Percentiles rank a stretch among this genome's conserved stretches.
These are phyloP conservation scores for Colletotrichum sp. DNA, from an alignment of 2,329 filamentous ascomycete genomes.

Conservation along the genomic window DNA sequence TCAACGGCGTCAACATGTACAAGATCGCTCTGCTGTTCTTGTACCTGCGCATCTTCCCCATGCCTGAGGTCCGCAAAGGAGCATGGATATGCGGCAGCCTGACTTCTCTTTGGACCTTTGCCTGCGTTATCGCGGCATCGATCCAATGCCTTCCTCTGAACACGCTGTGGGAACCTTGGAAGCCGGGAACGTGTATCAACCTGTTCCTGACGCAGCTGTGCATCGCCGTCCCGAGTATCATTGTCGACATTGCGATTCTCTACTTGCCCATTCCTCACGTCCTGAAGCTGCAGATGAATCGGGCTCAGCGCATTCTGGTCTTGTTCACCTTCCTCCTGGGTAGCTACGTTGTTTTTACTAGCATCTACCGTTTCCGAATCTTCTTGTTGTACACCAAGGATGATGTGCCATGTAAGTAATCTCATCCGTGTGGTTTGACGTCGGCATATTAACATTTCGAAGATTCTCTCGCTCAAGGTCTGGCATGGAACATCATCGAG, in stretches of 20 bases:
- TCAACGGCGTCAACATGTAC: conserved; percentile 20
- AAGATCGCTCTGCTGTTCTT: conserved; percentile 47
- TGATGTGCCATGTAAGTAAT: conserved; percentile 6
- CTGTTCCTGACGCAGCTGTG: conserved; percentile 11
- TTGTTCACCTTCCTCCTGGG: conserved; percentile 13
- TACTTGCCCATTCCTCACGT: conserved; percentile 16
- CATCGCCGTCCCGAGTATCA: conserved; percentile 13
- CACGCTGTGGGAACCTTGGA: conserved; percentile 18
- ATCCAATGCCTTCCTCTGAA: conserved; percentile 3
- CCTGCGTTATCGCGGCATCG: conserved; percentile 12
- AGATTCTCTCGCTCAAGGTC: conserved; percentile 11
- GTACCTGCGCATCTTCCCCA: conserved; percentile 47
- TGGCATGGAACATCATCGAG: conserved; percentile 17
- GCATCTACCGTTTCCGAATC: conserved; percentile 10
- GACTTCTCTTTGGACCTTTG: conserved; percentile 3
- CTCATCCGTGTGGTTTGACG: accelerated
- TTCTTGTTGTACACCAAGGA: conserved; percentile 5
- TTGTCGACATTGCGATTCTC: conserved; percentile 15
- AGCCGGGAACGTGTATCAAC: conserved; percentile 12
- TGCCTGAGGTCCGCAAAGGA: conserved; percentile 27
- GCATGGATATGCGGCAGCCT: conserved; percentile 13
- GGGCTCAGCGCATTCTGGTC: neutral
- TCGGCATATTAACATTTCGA: neutral
- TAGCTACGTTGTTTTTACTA: conserved; percentile 15
- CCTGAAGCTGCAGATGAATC: conserved; percentile 13